Base-by-base conservation (phyloP, 306 rosid species). In the Hippophae tibetana region DNA sequence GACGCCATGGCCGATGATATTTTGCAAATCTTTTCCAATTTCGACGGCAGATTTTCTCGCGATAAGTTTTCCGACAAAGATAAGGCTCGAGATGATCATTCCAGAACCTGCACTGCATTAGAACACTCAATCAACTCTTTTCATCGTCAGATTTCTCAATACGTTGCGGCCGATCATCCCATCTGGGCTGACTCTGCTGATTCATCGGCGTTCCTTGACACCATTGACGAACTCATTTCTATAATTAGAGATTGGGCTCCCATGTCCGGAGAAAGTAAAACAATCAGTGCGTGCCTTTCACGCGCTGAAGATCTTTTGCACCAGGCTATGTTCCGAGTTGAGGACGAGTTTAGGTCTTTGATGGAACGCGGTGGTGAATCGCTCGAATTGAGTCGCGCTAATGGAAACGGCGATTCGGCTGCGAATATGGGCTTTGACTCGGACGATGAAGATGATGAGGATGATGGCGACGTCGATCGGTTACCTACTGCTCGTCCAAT, bases 291-390 rank as follows among this genome's bases (percentile, higher is more conserved):
- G 56, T 86, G 84, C 56, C 74, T 92, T 5, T 31, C 52, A n/a
- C 95, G 97, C 59, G 95, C 94, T 3, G 90, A 92, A 11, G 94
- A 92, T 31, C 73, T 88, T 70, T 74, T 85, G 63, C 99, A 82
- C 76, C 99, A 88, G 53, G 82, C 95, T 5, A 88, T 92, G 97
- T 92, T 81, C 60, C 93, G 96, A 5, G 71, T 84, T 4, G 95
- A 82, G 77, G 94, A 84, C 0, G 99, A 92, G 86, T 92, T 92
- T 67, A 65, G 97, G 47, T 80, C 93, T 10, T 74, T 92, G 75
- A 84, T 88, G 83, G 96, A 83, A 57, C 93, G 96, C 43, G 96
- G 94, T 5, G 96, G 87, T 6, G 95, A 83, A 81, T 82, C 97
- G 31, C 76, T 81, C 26, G 94, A 78, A 55, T 61, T 87, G 47